Evolutionary conservation across 129 eudicot genomes (phyloP), one percentile per base, ranked within the genome.

Genomic region (Pittosporum tobira): DNA sequence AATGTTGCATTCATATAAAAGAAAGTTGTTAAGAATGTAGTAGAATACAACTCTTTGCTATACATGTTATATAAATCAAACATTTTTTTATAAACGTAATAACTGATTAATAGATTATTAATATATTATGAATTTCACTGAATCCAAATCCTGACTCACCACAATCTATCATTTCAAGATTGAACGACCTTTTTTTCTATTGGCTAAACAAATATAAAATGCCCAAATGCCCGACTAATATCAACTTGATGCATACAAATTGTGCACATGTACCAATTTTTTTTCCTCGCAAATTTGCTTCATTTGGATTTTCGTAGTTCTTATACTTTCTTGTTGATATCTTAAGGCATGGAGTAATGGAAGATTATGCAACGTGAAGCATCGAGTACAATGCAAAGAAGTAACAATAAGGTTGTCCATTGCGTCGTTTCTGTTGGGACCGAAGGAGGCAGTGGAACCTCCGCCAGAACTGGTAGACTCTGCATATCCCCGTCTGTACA

Each of bases 261-360:
- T 40, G n/a, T 12, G 46, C 13, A 40, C 14, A 40, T 15, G 14
- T 40, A 6, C 11, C 46, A 40, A 26, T 50, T 21, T 50, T 14
- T 0, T 21, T 50, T 50, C 30, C 9, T 22, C 23, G 30, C 15
- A 44, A n/a, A 52, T 52, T 52, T 2, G 9, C 2, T 27, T 52
- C 0, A 15, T 54, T n/a, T 47, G 19, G 46, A 47, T 6, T 47
- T 47, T 23, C 51, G 6, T 7, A 49, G 15, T 49, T 57, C 25
- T 57, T n/a, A 49, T 36, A 38, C 24, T 5, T 26, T n/a, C 27
- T 46, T 22, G 20, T 73, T 65, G 8, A 1, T 27, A 38, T 45
- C 31, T 45, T 7, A 65, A 89, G 95, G 79, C 74, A 43, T 85
- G 96, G 96, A 84, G 94, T 59, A 88, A 88, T 59, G 96, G 94